Conservation (phyloP, 805 yeast genomes). For the Candida sanyiensis region DNA sequence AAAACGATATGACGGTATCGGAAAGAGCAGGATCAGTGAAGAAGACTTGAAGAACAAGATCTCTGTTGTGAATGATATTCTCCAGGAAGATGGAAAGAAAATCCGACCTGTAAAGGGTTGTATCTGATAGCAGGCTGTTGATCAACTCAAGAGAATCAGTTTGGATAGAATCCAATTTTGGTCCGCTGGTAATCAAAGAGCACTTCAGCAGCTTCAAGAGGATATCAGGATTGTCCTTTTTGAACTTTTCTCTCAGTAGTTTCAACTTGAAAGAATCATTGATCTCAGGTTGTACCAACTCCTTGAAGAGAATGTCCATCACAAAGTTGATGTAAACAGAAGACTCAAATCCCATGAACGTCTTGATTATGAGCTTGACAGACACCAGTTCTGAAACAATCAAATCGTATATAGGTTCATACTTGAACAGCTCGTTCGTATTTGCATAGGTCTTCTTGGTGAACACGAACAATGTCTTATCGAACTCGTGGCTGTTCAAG, state of each 20-base stretch:
- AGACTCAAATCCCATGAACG: slow-evolving; percentile 24
- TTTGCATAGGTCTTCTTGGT: slow-evolving; percentile 25
- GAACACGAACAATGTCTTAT: slow-evolving; percentile 22
- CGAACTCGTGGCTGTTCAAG: slow-evolving; percentile 22
- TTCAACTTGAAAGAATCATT: slow-evolving; percentile 20
- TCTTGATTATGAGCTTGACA: slow-evolving; percentile 30
- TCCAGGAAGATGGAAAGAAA: slow-evolving; percentile 15
- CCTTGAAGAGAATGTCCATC: slow-evolving; percentile 22
- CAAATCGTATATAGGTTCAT: slow-evolving; percentile 33
- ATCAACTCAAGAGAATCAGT: slow-evolving; percentile 25
- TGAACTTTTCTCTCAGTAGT: slow-evolving; percentile 21
- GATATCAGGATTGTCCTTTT: slow-evolving; percentile 14
- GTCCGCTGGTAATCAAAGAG: slow-evolving; percentile 13
- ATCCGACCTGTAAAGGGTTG: slow-evolving; percentile 15
- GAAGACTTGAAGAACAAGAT: slow-evolving; percentile 8
- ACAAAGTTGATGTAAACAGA: slow-evolving; percentile 16
- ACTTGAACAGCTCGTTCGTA: slow-evolving; percentile 30
- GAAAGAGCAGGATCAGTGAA: slow-evolving; percentile 3
- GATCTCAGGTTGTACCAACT: slow-evolving; percentile 11
- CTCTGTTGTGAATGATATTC: slow-evolving; percentile 16
- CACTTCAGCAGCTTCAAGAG: slow-evolving; percentile 16
- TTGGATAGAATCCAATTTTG: slow-evolving; percentile 16
- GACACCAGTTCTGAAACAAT: slow-evolving; percentile 33
- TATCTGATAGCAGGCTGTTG: slow-evolving; percentile 18
- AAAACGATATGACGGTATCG: slow-evolving; percentile 4